Base-by-base conservation (phyloP, 2,329 filamentous ascomycete species). In the Ceratocystis destructans region DNA sequence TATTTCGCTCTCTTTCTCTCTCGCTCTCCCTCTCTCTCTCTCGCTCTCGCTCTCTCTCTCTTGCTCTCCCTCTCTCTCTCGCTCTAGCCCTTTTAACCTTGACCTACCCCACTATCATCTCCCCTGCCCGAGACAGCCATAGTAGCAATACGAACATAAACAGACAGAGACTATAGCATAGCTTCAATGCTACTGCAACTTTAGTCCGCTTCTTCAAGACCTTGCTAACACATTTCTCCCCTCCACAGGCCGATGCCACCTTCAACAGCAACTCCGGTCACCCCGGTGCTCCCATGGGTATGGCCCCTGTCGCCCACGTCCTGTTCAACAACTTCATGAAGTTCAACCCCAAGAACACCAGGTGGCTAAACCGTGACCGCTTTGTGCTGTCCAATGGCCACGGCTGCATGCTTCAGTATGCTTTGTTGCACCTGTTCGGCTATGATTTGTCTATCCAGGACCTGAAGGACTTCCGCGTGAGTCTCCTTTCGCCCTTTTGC, bases 361-460 rank as follows among this genome's bases (percentile, higher is more conserved):
- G 90, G 71, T 99, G 92, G 92, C 75, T 94, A 73, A 97, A 97
- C 86, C 88, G 94, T 75, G 94, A 99, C 80, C 89, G 94, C 78
- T 99, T 99, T 76, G 91, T 99, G 70, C 91, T 99, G 77, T 99
- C 94, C 69, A 99, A 99, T 83, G 94, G 94, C 73, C 94, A 99
- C 81, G 94, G 88, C 73, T 99, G 94, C 85, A 96, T 99, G 92
- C 90, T 99, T 69, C 94, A 96, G 78, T 99, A 99, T 87, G 89
- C 93, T 74, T 85, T 99, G 72, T 88, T 99, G 74, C 94, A 99
- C 82, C 83, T 99, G 67, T 96, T 92, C 79, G 94, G 94, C 77
- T 99, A 96, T 77, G 84, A 80, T 70, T 73, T 99, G 72, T 84
- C 84, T 74, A 82, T 99, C 69, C 89, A 99, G 74, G 94, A 97